These are phyloP conservation scores for Gossypium sturtianum DNA, from an alignment of 345 rosid species.

Conservation along the genomic window DNA sequence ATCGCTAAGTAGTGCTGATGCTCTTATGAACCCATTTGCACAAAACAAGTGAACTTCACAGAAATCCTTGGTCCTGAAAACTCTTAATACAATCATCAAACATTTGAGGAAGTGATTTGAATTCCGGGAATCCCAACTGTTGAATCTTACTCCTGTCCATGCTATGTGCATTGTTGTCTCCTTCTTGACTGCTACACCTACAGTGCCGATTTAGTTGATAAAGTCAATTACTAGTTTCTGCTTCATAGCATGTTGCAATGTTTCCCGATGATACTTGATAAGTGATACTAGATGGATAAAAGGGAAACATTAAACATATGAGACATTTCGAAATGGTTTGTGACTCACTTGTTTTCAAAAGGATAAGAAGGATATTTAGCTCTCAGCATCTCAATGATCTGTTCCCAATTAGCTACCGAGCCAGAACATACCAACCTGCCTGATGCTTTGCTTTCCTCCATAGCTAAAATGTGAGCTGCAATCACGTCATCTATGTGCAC, in stretches of 20 bases:
- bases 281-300: neutral
- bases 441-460: slow-evolving; percentile 67
- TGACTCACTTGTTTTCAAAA: slow-evolving; percentile 48
- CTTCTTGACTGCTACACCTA: slow-evolving; percentile 60
- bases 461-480: slow-evolving; percentile 62
- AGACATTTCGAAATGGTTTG: neutral
- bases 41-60: slow-evolving; percentile 23
- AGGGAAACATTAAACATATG: neutral
- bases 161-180: slow-evolving; percentile 57
- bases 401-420: slow-evolving; percentile 71
- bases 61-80: slow-evolving; percentile 59
- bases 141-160: slow-evolving; percentile 72
- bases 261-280: neutral
- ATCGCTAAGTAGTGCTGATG: too few species aligned
- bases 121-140: slow-evolving; percentile 47
- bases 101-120: slow-evolving; percentile 63
- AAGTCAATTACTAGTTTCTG: neutral
- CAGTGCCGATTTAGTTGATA: neutral
- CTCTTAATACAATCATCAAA: slow-evolving; percentile 82
- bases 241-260: neutral
- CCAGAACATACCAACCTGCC: slow-evolving; percentile 77
- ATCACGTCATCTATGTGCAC: slow-evolving; percentile 86
- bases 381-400: slow-evolving; percentile 59
- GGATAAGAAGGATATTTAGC: slow-evolving; percentile 66
- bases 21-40: neutral